phyloP scores from a whole-genome alignment of 2,329 filamentous ascomycete species.

The Beauveria bassiana region DNA sequence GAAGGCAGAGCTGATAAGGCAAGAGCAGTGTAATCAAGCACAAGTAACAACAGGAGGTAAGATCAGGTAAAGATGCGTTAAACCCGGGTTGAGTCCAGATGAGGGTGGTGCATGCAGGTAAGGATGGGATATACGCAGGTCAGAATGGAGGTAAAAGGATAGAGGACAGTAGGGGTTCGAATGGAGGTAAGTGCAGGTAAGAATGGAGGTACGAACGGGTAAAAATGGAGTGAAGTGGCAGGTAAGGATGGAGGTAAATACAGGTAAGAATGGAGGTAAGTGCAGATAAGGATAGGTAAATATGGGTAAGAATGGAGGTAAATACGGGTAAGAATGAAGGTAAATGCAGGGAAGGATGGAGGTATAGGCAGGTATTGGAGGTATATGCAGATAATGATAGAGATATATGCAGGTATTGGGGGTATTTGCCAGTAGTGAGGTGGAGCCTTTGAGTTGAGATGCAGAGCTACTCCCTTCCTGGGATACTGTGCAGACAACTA shows the following conservation, averaged over 20 bases:
- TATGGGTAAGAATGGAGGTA: neutral
- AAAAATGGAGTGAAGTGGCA: no score
- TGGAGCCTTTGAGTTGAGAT: neutral
- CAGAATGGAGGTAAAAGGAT: neutral
- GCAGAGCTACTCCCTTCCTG: neutral
- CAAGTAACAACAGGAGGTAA: neutral
- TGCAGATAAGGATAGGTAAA: neutral
- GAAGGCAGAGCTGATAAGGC: neutral
- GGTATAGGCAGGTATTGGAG: neutral
- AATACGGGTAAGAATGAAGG: neutral
- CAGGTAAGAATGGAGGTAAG: neutral
- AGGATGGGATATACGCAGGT: neutral
- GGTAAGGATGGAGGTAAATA: neutral
- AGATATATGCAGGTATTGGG: neutral
- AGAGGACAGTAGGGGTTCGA: neutral
- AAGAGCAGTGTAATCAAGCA: neutral
- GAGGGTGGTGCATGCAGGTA: neutral
- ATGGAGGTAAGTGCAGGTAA: no score
- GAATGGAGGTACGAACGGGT: no score
- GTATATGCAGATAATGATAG: neutral
- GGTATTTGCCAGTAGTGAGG: neutral
- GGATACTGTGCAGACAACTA: neutral
- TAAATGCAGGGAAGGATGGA: neutral
- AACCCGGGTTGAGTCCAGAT: neutral
- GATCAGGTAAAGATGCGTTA: neutral